Conservation (phyloP, 139 green algal species). For the Trebouxia sp. region DNA sequence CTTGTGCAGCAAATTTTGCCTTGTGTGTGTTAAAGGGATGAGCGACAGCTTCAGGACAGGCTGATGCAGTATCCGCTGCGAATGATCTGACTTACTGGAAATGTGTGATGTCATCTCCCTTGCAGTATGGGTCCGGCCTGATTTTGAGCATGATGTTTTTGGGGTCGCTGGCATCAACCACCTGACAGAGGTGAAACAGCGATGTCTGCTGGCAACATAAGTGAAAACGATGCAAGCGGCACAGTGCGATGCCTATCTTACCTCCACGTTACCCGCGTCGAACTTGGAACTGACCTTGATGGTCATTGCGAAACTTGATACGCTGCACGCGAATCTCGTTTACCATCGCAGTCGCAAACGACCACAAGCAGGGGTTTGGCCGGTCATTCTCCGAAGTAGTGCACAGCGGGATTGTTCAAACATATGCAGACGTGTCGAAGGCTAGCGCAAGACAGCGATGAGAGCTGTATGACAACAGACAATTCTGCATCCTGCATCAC, state of each 20-base stretch:
- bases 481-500: too few relatives aligned
- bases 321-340: neutral
- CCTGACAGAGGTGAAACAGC: neutral
- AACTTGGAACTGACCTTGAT: slow-evolving; percentile 43
- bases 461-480: too few relatives aligned
- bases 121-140: slow-evolving; percentile 69
- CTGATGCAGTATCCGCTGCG: too few relatives aligned
- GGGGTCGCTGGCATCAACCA: slow-evolving; percentile 37
- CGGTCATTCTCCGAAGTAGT: neutral
- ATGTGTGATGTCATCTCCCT: slow-evolving; percentile 58
- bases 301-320: neutral
- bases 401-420: too few relatives aligned
- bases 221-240: neutral
- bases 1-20: too few relatives aligned
- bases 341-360: neutral
- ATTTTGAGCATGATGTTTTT: slow-evolving; percentile 52
- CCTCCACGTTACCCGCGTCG: slow-evolving; percentile 64
- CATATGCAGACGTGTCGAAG: too few relatives aligned
- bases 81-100: slow-evolving; percentile 58
- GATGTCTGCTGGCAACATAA: too few relatives aligned
- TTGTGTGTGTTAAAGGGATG: too few relatives aligned
- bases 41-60: too few relatives aligned
- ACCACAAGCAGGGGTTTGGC: neutral
- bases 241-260: neutral
- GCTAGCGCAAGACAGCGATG: too few relatives aligned